A percentile compares a stretch with the other conserved stretches of the same genome.
Evolutionary conservation across 2,329 filamentous ascomycete genomes (phyloP).

Genomic region (Aspergillus sojae): DNA sequence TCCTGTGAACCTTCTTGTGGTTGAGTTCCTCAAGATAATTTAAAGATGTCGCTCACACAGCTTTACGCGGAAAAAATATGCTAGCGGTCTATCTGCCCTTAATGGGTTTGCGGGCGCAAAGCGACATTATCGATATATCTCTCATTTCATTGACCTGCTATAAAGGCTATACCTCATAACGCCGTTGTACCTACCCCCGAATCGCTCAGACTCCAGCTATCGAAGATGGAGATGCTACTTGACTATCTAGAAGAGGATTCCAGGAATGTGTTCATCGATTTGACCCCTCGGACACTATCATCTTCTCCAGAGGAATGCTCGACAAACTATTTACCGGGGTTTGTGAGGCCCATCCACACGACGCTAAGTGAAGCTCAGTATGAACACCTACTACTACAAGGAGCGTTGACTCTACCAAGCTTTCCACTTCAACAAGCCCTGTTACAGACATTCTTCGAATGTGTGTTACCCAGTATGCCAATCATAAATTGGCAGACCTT

Average conservation of each 20-base stretch:
- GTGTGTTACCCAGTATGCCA: neutral
- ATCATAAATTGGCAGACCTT: neutral
- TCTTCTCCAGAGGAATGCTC: neutral
- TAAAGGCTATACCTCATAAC: neutral
- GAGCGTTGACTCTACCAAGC: neutral
- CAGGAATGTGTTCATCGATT: neutral
- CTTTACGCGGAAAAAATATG: neutral
- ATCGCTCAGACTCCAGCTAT: neutral
- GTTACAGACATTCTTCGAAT: neutral
- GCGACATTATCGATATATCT: neutral
- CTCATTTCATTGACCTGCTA: neutral
- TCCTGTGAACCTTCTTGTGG: neutral
- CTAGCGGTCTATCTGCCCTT: neutral
- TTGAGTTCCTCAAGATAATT: neutral
- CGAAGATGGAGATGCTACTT: neutral
- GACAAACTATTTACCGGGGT: neutral
- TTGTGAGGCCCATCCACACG: neutral
- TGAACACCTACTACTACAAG: neutral
- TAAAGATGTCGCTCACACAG: neutral
- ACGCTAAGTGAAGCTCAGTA: neutral
- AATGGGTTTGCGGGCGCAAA: neutral
- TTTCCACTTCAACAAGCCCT: neutral
- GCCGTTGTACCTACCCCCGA: too few relatives aligned
- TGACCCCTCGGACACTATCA: neutral
- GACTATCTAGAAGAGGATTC: neutral